Base-by-base conservation (phyloP, 2,329 filamentous ascomycete genomes). In the Penicillium sp. region DNA sequence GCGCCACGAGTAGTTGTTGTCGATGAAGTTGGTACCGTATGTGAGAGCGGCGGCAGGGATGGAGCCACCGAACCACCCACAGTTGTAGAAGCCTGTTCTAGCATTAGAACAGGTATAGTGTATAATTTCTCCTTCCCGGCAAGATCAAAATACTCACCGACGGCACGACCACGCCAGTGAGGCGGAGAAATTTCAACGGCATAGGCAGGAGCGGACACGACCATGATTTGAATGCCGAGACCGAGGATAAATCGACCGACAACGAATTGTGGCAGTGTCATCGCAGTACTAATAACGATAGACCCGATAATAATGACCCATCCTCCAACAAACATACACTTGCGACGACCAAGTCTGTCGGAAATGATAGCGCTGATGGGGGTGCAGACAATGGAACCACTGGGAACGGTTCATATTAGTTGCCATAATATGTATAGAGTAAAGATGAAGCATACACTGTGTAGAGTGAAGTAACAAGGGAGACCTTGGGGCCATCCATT, bases 1-100 rank as follows among this genome's bases (percentile, higher is more conserved):
- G 2, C 81, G 71, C 80, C 82, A 84, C 6, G 73, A 67, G 59
- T 68, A 76, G 63, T 76, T 60, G 61, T 53, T 75, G 33, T 65
- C 45, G 48, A 78, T 75, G 54, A 72, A 57, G 40, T 66, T 72
- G 59, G 65, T 70, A 26, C 74, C 75, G 50, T 70, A 78, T n/a
- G 74, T 75, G 32, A 78, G 64, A 32, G 71, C 68, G 12, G 75
- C 73, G 1, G 76, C 75, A 3, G 75, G 74, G 35, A 78, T 77
- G 37, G 71, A 68, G 43, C 75, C 75, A 35, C 74, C 74, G 45
- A 76, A 77, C 73, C 73, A 77, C 47, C 75, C 75, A 48, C 74
- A 77, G 65, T 78, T 78, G 61, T 77, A 78, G 64, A 78, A 63
- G 6, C 62, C 62, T 62, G 69, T 9, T 7, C 12, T 12, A 8